phyloP scores from a whole-genome alignment of 1,284 basidiomycete species.

The Agroathelia rolfsii region DNA sequence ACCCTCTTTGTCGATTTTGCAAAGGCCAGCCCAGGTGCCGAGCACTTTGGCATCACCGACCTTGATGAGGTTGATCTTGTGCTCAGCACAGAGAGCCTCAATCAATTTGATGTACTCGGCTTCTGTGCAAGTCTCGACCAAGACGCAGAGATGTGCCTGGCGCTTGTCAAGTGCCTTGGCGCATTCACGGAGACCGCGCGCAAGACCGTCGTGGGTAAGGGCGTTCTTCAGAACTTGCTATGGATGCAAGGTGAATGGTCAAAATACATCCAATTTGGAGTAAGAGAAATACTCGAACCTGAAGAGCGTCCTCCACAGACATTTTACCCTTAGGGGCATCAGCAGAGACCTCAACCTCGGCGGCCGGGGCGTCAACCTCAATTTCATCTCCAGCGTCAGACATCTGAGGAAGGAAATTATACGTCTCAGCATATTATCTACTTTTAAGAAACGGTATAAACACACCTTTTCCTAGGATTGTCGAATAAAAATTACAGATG shows the following conservation, averaged over 20 bases:
- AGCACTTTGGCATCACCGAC: conserved; percentile 96
- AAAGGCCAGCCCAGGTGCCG: conserved; percentile 96
- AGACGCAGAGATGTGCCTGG: conserved; percentile 96
- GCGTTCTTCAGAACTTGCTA: conserved; percentile 94
- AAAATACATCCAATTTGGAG: conserved; percentile 3
- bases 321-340: conserved; percentile 91
- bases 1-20: conserved; percentile 99
- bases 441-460: conserved; percentile 6
- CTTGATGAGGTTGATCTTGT: conserved; percentile 99
- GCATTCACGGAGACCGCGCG: conserved; percentile 94
- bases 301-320: conserved; percentile 95
- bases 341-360: conserved; percentile 76
- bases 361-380: conserved; percentile 61
- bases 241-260: conserved; percentile 4
- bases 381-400: conserved; percentile 98
- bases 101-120: conserved; percentile 99
- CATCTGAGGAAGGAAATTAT: conserved; percentile 62
- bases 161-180: conserved; percentile 98
- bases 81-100: conserved; percentile 97
- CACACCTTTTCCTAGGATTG: conserved; percentile 14
- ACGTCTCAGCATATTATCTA: conserved; percentile 6
- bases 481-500: conserved; percentile 24
- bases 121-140: conserved; percentile 98
- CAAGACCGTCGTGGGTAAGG: conserved; percentile 95
- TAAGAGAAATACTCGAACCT: conserved; percentile 40